Base-by-base conservation (phyloP, 2,329 filamentous ascomycete genomes). In the Epichloe gansuensis region DNA sequence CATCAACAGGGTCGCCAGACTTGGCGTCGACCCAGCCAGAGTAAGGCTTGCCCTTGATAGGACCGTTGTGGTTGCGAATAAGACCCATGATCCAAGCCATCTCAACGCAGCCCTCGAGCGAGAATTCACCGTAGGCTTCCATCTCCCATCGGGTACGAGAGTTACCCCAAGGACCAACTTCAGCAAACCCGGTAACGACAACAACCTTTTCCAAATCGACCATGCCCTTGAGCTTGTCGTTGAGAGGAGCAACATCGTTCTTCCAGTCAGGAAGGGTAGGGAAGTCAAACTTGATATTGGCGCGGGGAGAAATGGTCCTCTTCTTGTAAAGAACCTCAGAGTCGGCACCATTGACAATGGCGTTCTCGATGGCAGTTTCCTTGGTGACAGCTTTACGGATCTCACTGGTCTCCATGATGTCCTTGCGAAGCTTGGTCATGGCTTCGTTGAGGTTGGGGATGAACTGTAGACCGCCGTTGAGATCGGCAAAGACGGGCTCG, bases 71-170 rank as follows among this genome's bases (percentile, higher is more conserved):
- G 70, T 98, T 95, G 78, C 91, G 96, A 75, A 98, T 97, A 54
- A 97, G 82, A 64, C 93, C 93, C 91, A 97, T 98, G 69, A 98
- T 89, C 93, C 93, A 98, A 35, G 93, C 90, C 93, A 98, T 98
- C 71, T 98, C 93, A 55, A 98, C 85, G 63, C 93, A 97, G 34
- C 93, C 93, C 70, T 98, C 94, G 13, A 98, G 81, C 8, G 93
- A 97, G 74, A 98, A 98, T 64, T 95, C 81, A 65, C 93, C 93
- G 59, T 90, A 84, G 1, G 93, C 90, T 69, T 98, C 93, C 91
- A 98, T 98, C 74, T 98, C 93, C 93, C 93, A 98, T 56, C 93
- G 84, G 45, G 93, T 98, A 63, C 93, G 84, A 3, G 93, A 91
- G 75, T 97, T 98, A 75, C 93, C 93, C 94, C 93, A 98, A 7